A percentile compares a stretch with the other conserved stretches of the same genome.
phyloP scores from a whole-genome alignment of 2,329 filamentous ascomycete genomes.

The Colletotrichum acutatum region DNA sequence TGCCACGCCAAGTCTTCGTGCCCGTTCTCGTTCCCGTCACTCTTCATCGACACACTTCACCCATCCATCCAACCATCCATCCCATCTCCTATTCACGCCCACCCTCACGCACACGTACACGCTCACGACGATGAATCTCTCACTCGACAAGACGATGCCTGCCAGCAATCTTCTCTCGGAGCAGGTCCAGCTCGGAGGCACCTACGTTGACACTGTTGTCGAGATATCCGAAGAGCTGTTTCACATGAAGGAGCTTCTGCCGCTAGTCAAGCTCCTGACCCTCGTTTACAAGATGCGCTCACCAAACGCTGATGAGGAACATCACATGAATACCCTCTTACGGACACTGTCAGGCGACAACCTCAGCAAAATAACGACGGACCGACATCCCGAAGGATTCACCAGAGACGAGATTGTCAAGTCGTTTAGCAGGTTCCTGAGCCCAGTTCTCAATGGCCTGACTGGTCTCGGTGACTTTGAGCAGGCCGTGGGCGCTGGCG shows the following conservation, averaged over 20 bases:
- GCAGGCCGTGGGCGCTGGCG: conserved; percentile 44
- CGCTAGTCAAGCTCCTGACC: conserved; percentile 47
- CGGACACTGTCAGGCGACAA: conserved; percentile 38
- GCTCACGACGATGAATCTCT: conserved; percentile 17
- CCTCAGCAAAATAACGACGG: conserved; percentile 32
- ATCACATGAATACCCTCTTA: conserved; percentile 48
- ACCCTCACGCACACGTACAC: too few species aligned
- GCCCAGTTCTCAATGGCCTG: conserved; percentile 48
- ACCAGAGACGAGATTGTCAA: conserved; percentile 42
- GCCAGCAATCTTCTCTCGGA: conserved; percentile 21
- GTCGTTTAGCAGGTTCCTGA: conserved; percentile 44
- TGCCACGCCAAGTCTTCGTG: background rate
- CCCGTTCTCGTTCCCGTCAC: background rate
- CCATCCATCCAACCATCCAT: background rate
- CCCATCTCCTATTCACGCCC: too few species aligned
- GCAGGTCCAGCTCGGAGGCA: conserved; percentile 21
- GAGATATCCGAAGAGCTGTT: conserved; percentile 45
- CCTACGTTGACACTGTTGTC: conserved; percentile 43
- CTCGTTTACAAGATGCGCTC: conserved; percentile 45
- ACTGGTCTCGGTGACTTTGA: conserved; percentile 47
- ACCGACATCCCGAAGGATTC: conserved; percentile 27
- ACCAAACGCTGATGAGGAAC: conserved; percentile 40
- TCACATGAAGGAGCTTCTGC: conserved; percentile 44
- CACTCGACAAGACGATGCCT: conserved; percentile 13
- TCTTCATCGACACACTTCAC: background rate